Base-by-base conservation (phyloP, 768 basidiomycete species). In the Pisolithus orientalis region DNA sequence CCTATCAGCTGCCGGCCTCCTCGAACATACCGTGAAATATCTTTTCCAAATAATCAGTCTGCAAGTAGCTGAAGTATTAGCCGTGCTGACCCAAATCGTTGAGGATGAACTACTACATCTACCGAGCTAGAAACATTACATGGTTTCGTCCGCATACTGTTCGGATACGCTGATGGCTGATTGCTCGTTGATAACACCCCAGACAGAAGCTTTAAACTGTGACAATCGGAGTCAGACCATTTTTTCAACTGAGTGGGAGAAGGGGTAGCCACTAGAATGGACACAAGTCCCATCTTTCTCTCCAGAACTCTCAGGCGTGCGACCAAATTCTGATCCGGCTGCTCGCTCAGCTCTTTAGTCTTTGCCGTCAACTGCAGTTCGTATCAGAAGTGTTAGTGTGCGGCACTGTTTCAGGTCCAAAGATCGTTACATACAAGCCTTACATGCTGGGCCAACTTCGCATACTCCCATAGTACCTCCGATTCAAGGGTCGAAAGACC, bases 161-260 rank as follows among this genome's bases (percentile, higher is more conserved):
- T 42, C 60, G 11, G 59, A 52, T 40, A 40, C 50, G 46, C 57
- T 60, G 10, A 49, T 56, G 48, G 54, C 63, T 31, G 80, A 78
- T 60, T 88, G 85, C 60, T 90, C 86, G 65, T 87, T 90, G 65
- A 96, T 86, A 50, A 94, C 87, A 13, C 87, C 90, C 92, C 93
- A 95, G 1, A 95, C 92, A 10, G 94, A 95, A 0, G 88, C 93
- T 71, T 96, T 94, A 80, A 94, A 97, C 91, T 94, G 59, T 6
- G 17, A 21, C 0, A 47, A 32, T 32, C 59, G 56, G 54, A 21
- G 60, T 25, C 6, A n/a, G n/a, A 6, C 29, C 14, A 28, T 25
- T 28, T 40, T 40, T 34, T 16, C 46, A 50, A 29, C 32, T 24
- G 28, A 47, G 17, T 14, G 42, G 16, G 25, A 0, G 14, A 55